Conservation (phyloP, 768 basidiomycete species). For the Kwoniella sp. region DNA sequence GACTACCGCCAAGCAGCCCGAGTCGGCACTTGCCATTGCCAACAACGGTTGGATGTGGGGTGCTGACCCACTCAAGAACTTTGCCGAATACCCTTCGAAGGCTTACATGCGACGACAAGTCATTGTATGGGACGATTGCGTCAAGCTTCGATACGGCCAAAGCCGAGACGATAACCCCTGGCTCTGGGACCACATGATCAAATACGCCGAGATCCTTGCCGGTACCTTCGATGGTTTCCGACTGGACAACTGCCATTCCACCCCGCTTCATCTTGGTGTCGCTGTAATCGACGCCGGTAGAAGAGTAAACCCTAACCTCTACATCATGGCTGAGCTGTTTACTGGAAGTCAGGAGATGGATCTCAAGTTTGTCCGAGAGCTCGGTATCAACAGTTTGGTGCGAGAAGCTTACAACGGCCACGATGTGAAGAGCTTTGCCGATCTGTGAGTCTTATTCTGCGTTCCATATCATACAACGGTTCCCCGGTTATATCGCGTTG, state of each 20-base stretch:
- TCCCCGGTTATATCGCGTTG: background rate
- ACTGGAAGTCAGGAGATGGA: slow-evolving; percentile 96
- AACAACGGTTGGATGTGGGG: slow-evolving; percentile 99
- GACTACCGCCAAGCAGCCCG: slow-evolving; percentile 60
- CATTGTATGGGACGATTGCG: slow-evolving; percentile 97
- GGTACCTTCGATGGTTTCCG: slow-evolving; percentile 90
- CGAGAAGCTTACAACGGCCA: slow-evolving; percentile 84
- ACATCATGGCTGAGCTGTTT: slow-evolving; percentile 95
- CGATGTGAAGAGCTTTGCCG: slow-evolving; percentile 86
- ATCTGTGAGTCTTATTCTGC: slow-evolving; percentile 59
- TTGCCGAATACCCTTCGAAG: slow-evolving; percentile 87
- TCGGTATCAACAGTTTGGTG: slow-evolving; percentile 91
- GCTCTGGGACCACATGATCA: slow-evolving; percentile 89
- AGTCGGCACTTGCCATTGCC: slow-evolving; percentile 72
- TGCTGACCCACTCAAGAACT: slow-evolving; percentile 90
- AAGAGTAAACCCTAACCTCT: slow-evolving; percentile 84
- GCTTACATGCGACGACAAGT: slow-evolving; percentile 94
- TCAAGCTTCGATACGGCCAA: slow-evolving; percentile 91
- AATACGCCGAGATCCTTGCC: slow-evolving; percentile 80
- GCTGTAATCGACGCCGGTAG: slow-evolving; percentile 88
- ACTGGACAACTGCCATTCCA: slow-evolving; percentile 98
- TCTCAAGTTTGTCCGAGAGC: slow-evolving; percentile 79
- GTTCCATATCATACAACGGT: background rate
- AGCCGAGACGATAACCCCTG: slow-evolving; percentile 81
- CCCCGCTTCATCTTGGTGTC: slow-evolving; percentile 95